Percentiles rank a stretch among this genome's conserved stretches.
Conservation (phyloP, 441 rosid species). For the Syzygium malaccense region DNA sequence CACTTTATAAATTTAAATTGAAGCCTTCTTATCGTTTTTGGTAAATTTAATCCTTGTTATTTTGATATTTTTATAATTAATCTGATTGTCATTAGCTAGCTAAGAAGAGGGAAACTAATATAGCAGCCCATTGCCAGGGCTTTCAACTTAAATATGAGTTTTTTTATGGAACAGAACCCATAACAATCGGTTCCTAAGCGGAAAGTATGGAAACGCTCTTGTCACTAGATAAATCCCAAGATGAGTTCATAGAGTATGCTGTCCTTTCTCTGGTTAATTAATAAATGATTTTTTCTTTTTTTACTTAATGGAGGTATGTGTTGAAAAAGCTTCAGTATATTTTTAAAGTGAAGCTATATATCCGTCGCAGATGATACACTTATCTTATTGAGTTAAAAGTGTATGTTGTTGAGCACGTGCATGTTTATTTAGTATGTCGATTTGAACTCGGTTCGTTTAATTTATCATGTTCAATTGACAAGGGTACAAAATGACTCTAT, state of each 20-base stretch:
- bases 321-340: too few relatives aligned
- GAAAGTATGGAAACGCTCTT: not conserved
- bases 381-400: not conserved
- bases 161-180: not conserved
- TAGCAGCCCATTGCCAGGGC: fast-evolving
- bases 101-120: not conserved
- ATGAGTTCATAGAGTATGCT: fast-evolving
- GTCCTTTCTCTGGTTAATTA: not conserved
- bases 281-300: too few relatives aligned
- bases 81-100: not conserved
- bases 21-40: not conserved
- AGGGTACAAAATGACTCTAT: not conserved
- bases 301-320: not conserved
- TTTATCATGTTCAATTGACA: not conserved
- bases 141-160: not conserved
- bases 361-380: not conserved
- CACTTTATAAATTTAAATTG: not conserved
- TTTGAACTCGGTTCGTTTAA: not conserved
- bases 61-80: not conserved
- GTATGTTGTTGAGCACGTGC: not conserved
- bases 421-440: not conserved
- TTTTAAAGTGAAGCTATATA: not conserved
- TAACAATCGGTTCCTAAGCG: not conserved
- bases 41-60: not conserved
- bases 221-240: not conserved